Percentiles rank a stretch among this genome's conserved stretches.
phyloP scores from a whole-genome alignment of 1,139 yeast genomes.

The Hansenula sp. region DNA sequence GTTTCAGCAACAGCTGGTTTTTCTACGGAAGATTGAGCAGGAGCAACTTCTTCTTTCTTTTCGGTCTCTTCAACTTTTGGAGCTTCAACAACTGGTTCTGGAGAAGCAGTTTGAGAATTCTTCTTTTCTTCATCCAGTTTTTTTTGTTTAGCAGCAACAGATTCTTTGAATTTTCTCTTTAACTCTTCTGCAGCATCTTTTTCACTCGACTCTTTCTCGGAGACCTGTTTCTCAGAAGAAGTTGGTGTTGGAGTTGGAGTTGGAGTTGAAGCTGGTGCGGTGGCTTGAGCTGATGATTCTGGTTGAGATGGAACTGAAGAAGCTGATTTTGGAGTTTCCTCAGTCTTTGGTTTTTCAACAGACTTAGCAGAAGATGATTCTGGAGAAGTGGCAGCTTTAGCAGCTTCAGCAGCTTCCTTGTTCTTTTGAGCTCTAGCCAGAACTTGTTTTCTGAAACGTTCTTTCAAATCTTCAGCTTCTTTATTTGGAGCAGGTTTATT shows the following conservation, averaged over 20 bases:
- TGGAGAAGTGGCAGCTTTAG: background rate
- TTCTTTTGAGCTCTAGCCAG: constrained; percentile 15
- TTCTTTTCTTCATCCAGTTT: constrained; percentile 8
- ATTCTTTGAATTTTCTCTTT: constrained; percentile 5
- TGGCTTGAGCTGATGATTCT: background rate
- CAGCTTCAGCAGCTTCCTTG: constrained; percentile 5
- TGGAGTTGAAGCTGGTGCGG: background rate
- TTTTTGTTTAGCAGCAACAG: constrained; percentile 11
- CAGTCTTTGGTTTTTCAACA: constrained; percentile 4
- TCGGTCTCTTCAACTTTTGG: constrained; percentile 12
- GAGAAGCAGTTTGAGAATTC: constrained; percentile 8
- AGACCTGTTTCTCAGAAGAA: background rate
- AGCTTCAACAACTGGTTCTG: constrained; percentile 10
- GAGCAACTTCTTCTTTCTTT: constrained; percentile 4
- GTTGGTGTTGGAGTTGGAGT: constrained; percentile 5
- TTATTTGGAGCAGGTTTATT: constrained; percentile 5
- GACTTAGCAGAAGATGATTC: background rate
- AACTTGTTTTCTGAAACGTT: constrained; percentile 16
- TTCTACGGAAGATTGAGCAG: constrained; percentile 6
- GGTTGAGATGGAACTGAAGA: background rate
- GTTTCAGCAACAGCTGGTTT: background rate
- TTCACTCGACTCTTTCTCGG: background rate
- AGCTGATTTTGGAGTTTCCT: background rate
- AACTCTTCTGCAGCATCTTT: constrained; percentile 2
- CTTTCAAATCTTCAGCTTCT: constrained; percentile 8